Conservation (phyloP, 2,329 filamentous ascomycete genomes). For the Penicillium sp. region DNA sequence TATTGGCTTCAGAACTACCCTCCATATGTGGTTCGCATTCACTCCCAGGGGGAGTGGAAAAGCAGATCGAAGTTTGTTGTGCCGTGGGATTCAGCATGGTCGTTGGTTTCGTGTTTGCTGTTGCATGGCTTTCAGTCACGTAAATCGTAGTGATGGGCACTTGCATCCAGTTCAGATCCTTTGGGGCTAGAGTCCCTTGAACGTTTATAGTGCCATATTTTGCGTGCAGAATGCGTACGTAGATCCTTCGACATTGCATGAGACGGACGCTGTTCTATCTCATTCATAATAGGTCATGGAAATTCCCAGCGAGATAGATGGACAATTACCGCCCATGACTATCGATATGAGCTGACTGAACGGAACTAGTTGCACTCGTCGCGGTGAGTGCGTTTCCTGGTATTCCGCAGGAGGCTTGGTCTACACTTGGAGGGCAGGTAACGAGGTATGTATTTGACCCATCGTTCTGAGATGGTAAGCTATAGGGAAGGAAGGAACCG, state of each 20-base stretch:
- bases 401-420: background rate
- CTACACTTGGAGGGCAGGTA: slow-evolving; percentile 1
- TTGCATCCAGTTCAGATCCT: slow-evolving; percentile 2
- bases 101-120: background rate
- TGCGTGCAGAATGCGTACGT: slow-evolving; percentile 2
- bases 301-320: background rate
- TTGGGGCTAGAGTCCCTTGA: background rate
- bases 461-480: background rate
- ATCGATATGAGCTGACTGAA: background rate
- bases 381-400: background rate
- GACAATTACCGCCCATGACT: background rate
- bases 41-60: background rate
- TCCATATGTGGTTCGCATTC: background rate
- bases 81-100: background rate
- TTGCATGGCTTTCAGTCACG: background rate
- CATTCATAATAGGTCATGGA: background rate
- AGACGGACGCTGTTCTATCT: no score
- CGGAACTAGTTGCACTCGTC: background rate
- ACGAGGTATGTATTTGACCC: background rate
- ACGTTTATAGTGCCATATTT: background rate
- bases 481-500: background rate
- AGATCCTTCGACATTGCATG: background rate
- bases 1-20: background rate
- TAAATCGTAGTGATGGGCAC: background rate
- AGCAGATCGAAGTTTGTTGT: background rate